phyloP scores from a whole-genome alignment of 2,329 filamentous ascomycete species.

The Chrysosporium queenslandicum region DNA sequence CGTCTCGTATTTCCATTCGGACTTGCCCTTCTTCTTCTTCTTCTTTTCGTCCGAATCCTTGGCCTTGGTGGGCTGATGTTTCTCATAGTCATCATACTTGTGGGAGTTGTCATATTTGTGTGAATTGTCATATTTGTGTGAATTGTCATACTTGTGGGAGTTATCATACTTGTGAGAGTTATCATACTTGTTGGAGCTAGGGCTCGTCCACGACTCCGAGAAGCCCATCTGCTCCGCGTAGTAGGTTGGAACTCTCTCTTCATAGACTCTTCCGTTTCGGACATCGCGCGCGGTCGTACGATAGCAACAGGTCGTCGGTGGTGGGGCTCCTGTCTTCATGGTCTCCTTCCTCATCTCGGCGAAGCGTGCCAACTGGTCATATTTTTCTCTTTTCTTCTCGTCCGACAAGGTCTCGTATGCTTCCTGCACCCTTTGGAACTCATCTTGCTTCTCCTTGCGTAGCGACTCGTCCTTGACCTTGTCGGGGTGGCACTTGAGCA shows the following conservation, averaged over 20 bases:
- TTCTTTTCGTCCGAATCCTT: slow-evolving; percentile 32
- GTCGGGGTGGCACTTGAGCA: slow-evolving; percentile 82
- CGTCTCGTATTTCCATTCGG: slow-evolving; percentile 3
- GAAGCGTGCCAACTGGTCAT: slow-evolving; percentile 65
- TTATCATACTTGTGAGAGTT: no score
- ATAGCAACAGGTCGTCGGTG: slow-evolving; percentile 11
- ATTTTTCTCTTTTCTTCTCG: slow-evolving; percentile 59
- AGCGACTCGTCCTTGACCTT: slow-evolving; percentile 70
- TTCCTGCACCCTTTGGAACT: slow-evolving; percentile 86
- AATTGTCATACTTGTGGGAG: slow-evolving; percentile 31
- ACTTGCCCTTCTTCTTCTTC: slow-evolving; percentile 24
- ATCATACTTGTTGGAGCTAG: no score
- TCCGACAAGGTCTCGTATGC: slow-evolving; percentile 87
- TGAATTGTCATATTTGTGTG: no score
- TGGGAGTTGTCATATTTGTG: no score
- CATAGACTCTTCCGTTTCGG: slow-evolving; percentile 36
- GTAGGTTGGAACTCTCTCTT: slow-evolving; percentile 33
- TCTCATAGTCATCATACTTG: slow-evolving; percentile 33
- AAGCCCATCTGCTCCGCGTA: slow-evolving; percentile 33
- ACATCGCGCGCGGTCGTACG: slow-evolving; percentile 27
- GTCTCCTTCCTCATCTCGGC: slow-evolving; percentile 51
- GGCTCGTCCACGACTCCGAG: slow-evolving; percentile 28
- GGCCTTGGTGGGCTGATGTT: slow-evolving; percentile 27
- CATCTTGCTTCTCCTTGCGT: slow-evolving; percentile 68
- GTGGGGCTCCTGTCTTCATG: background rate